Evolutionary conservation across 2,329 filamentous ascomycete genomes (phyloP).

Genomic region (Colletotrichum lupini): DNA sequence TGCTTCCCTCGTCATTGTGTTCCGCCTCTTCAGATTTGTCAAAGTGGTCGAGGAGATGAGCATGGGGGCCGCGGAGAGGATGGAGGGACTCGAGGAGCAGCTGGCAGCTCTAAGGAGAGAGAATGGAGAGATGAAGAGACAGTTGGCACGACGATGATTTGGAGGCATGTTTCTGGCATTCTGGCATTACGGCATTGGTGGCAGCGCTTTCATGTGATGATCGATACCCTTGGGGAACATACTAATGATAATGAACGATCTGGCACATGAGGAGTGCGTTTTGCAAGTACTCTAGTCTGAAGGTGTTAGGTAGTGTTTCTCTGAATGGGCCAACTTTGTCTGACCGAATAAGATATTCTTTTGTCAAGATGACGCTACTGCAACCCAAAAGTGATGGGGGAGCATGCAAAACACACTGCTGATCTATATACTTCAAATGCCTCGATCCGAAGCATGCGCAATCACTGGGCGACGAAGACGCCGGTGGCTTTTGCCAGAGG

Average conservation of each 20-base stretch:
- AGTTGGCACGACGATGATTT: constrained; percentile 28
- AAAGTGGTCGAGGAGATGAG: constrained; percentile 78
- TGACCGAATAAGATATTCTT: constrained; percentile 1
- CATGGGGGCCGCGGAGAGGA: constrained; percentile 70
- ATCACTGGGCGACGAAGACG: not conserved
- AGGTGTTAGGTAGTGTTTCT: constrained; percentile 15
- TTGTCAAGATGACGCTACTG: not conserved
- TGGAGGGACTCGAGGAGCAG: constrained; percentile 65
- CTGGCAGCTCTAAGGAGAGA: constrained; percentile 64
- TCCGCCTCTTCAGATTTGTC: constrained; percentile 76
- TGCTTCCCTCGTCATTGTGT: constrained; percentile 72
- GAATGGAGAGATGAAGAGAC: constrained; percentile 47
- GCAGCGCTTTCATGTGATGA: not conserved
- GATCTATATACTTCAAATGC: not conserved
- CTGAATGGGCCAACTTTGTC: not conserved
- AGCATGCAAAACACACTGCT: not conserved
- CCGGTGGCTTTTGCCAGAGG: not conserved
- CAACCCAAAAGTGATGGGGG: not conserved
- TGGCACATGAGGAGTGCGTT: constrained; percentile 1
- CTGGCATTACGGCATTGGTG: not conserved
- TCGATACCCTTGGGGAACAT: not conserved
- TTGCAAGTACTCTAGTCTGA: not conserved
- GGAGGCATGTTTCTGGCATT: not conserved
- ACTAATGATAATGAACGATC: constrained; percentile 19
- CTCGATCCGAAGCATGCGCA: not conserved